phyloP scores from a whole-genome alignment of 345 rosid species.

The Gossypium turneri region DNA sequence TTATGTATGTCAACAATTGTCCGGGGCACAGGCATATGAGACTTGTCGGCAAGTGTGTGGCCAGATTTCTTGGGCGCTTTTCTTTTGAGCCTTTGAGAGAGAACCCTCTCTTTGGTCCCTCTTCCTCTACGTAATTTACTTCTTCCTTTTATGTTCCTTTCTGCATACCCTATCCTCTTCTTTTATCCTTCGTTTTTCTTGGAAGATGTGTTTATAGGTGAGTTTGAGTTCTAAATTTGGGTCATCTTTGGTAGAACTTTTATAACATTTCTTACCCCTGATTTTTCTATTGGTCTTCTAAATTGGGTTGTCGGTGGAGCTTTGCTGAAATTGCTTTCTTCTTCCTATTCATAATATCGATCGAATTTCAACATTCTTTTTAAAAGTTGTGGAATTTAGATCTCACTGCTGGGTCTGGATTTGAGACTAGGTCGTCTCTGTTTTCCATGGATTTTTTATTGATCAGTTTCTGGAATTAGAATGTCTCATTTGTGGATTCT shows the following conservation, averaged over 20 bases:
- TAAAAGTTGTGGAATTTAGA: not conserved
- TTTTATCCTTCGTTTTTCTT: not conserved
- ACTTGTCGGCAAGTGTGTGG: conserved; percentile 49
- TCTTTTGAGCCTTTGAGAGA: conserved; percentile 74
- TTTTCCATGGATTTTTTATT: not conserved
- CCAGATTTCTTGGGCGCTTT: conserved; percentile 67
- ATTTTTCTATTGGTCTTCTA: not conserved
- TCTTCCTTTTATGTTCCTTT: not conserved
- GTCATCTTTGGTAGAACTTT: not conserved
- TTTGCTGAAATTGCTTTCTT: not conserved
- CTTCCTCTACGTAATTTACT: conserved; percentile 58
- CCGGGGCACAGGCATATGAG: conserved; percentile 42
- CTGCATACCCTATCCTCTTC: not conserved
- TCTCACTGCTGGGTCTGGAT: not conserved
- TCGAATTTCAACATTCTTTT: not conserved
- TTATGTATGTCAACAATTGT: conserved; percentile 76
- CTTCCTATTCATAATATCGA: not conserved
- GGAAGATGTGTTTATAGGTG: not conserved
- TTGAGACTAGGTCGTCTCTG: not conserved
- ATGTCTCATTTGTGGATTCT: not conserved
- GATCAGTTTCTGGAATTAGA: not conserved
- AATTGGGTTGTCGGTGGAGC: not conserved
- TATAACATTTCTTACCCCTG: not conserved
- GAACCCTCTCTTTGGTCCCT: conserved; percentile 89
- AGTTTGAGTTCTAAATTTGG: not conserved